Percentiles rank a stretch among this genome's conserved stretches.
Evolutionary conservation across 768 basidiomycete genomes (phyloP).

Genomic region (Mycena leptocephala): DNA sequence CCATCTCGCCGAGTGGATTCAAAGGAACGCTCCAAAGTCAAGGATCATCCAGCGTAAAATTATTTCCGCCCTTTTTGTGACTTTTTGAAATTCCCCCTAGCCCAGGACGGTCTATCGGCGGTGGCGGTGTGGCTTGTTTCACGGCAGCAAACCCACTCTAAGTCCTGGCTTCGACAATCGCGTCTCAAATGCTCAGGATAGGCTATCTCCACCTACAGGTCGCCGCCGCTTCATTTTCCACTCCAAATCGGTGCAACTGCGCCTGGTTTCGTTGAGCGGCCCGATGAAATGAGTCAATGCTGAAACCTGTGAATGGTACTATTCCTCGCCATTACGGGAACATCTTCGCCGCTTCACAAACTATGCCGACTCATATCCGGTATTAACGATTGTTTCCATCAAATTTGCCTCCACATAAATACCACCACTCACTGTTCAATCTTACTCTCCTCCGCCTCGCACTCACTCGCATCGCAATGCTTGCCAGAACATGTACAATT

Average conservation of each 20-base stretch:
- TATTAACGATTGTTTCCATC: neutral
- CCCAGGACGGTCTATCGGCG: neutral
- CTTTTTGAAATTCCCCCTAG: neutral
- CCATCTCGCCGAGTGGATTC: too few species aligned
- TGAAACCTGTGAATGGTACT: neutral
- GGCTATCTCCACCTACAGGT: neutral
- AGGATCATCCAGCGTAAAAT: too few species aligned
- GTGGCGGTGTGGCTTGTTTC: neutral
- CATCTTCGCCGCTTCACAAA: neutral
- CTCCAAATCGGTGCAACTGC: neutral
- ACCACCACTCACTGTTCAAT: neutral
- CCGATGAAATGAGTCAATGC: neutral
- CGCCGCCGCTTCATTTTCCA: neutral
- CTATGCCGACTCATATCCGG: constrained; percentile 4
- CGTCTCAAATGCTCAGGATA: neutral
- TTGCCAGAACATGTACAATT: neutral
- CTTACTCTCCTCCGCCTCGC: neutral
- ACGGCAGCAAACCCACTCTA: neutral
- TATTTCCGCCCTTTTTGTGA: too few species aligned
- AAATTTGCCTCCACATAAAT: neutral
- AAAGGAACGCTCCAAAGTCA: too few species aligned
- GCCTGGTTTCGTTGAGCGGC: neutral
- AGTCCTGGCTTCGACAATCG: neutral
- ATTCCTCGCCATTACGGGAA: neutral
- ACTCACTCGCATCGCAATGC: neutral